phyloP scores from a whole-genome alignment of 1,284 basidiomycete genomes.

The Tausonia pullulans region DNA sequence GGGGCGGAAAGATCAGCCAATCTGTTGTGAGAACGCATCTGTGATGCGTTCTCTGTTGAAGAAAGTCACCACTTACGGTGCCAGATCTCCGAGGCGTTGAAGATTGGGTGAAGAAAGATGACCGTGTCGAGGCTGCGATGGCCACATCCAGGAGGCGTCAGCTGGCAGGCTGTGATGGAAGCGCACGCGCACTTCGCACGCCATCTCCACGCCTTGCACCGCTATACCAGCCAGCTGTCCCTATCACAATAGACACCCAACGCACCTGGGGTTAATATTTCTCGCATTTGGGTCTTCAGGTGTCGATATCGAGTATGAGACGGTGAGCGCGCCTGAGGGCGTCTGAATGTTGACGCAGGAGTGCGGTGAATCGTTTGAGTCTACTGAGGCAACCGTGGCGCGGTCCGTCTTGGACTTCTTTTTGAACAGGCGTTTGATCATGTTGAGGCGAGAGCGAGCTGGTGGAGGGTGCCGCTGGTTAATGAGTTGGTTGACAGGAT shows the following conservation, averaged over 20 bases:
- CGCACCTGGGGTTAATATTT: neutral
- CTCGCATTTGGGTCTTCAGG: neutral
- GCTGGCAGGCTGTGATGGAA: neutral
- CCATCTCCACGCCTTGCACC: too few species aligned
- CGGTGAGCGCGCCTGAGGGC: neutral
- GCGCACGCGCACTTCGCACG: too few species aligned
- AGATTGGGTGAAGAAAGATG: neutral
- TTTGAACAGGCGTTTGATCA: too few species aligned
- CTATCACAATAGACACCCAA: neutral
- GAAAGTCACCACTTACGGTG: conserved; percentile 1
- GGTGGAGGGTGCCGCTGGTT: too few species aligned
- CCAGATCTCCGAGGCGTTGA: conserved; percentile 4
- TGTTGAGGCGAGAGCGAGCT: too few species aligned
- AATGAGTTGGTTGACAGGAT: too few species aligned
- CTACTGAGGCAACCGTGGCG: too few species aligned
- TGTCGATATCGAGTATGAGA: neutral
- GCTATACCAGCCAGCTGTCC: too few species aligned
- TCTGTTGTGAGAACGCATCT: neutral
- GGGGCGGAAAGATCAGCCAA: neutral
- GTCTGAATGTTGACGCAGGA: neutral
- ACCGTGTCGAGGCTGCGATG: neutral
- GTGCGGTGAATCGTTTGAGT: too few species aligned
- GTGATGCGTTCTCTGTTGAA: too few species aligned
- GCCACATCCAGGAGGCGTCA: neutral
- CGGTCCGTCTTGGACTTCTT: too few species aligned